These are phyloP conservation scores for Penicillium verhagenii DNA, from an alignment of 495 filamentous ascomycete genomes.

Conservation along the genomic window DNA sequence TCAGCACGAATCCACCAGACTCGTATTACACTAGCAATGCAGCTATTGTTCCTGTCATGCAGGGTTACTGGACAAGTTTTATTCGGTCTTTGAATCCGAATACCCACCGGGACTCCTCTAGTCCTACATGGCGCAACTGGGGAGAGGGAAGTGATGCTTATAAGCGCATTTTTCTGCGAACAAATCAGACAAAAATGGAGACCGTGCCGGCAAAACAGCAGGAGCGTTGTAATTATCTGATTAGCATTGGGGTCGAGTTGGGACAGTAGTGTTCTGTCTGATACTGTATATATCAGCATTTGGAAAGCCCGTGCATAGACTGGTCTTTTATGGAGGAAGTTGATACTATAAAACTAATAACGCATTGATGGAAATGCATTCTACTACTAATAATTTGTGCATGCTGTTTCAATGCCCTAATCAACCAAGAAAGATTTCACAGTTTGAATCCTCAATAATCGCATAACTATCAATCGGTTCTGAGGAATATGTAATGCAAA, in stretches of 20 bases:
- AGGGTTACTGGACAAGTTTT: constrained; percentile 70
- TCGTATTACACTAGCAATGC: constrained; percentile 56
- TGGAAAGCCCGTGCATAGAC: not conserved
- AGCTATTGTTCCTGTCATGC: constrained; percentile 54
- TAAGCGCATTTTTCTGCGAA: constrained; percentile 53
- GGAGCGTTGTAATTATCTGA: constrained; percentile 54
- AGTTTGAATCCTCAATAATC: too few relatives aligned
- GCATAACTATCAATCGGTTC: too few relatives aligned
- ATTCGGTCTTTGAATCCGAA: constrained; percentile 66
- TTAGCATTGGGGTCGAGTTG: constrained; percentile 49
- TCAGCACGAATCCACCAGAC: constrained; percentile 39
- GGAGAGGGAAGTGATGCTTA: constrained; percentile 23
- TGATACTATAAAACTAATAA: not conserved
- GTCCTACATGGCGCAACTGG: constrained; percentile 53
- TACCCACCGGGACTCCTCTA: constrained; percentile 36
- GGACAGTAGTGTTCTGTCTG: constrained; percentile 37
- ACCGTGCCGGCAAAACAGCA: constrained; percentile 43
- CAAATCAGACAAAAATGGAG: constrained; percentile 60
- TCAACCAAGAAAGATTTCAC: too few relatives aligned
- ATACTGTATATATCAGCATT: not conserved
- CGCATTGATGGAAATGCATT: too few relatives aligned
- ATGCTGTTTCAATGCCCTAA: too few relatives aligned
- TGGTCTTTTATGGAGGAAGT: not conserved
- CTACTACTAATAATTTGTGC: too few relatives aligned
- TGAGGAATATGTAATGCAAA: too few relatives aligned